Evolutionary conservation across 306 rosid genomes (phyloP).

Genomic region (Myrica gale): DNA sequence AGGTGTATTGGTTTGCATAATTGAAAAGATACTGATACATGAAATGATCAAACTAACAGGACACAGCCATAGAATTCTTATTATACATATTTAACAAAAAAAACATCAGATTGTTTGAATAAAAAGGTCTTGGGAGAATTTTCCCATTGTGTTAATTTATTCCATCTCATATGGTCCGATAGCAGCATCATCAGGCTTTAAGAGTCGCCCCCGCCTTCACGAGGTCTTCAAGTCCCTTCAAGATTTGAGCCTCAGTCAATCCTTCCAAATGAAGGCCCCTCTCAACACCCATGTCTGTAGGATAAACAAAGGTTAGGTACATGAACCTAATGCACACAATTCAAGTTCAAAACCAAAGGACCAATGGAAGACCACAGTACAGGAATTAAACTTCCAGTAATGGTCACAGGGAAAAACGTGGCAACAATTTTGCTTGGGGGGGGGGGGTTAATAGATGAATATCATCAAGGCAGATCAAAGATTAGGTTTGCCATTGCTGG

Average conservation of each 20-base stretch:
- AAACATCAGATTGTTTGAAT: neutral
- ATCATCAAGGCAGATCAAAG: too few species aligned
- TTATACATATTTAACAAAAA: conserved; percentile 8
- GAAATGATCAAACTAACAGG: too few species aligned
- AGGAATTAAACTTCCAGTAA: neutral
- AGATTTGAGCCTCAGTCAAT: conserved; percentile 71
- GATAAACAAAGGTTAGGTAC: conserved; percentile 20
- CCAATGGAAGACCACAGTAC: neutral
- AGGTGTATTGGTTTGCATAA: too few species aligned
- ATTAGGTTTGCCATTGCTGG: too few species aligned
- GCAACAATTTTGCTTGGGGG: too few species aligned
- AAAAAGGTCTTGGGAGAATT: conserved; percentile 12
- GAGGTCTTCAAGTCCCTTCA: conserved; percentile 80
- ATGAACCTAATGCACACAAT: conserved; percentile 10
- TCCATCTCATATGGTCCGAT: conserved; percentile 30
- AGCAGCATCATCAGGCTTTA: conserved; percentile 46
- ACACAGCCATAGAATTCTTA: too few species aligned
- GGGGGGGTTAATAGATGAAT: neutral
- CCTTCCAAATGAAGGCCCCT: conserved; percentile 85
- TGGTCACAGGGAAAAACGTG: neutral
- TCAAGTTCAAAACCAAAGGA: conserved; percentile 1
- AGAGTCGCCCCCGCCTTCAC: conserved; percentile 62
- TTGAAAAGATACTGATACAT: too few species aligned
- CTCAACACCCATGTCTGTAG: conserved; percentile 77
- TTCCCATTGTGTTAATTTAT: conserved; percentile 39